These are phyloP conservation scores for Crassisporium funariophilum DNA, from an alignment of 768 basidiomycete species.

Conservation along the genomic window DNA sequence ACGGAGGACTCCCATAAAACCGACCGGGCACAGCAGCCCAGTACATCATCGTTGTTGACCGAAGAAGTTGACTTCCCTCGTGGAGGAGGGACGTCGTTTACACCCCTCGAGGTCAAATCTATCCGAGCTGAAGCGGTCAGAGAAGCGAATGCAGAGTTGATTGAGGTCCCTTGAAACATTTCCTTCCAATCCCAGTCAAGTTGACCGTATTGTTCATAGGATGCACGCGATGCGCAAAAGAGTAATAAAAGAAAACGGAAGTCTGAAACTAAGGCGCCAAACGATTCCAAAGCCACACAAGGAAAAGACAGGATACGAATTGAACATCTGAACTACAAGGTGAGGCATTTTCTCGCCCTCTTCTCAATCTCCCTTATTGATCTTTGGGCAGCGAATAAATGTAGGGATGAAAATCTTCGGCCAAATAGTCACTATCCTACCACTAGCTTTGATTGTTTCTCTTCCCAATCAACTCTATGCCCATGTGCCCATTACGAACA, in stretches of 20 bases:
- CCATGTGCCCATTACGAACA: constrained; percentile 92
- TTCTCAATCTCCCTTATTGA: neutral
- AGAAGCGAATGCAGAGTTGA: constrained; percentile 83
- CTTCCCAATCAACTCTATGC: constrained; percentile 95
- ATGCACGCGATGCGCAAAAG: constrained; percentile 42
- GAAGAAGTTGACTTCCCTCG: constrained; percentile 94
- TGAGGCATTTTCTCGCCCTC: constrained; percentile 26
- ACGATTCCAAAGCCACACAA: constrained; percentile 26
- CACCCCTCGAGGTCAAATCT: constrained; percentile 86
- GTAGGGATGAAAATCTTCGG: constrained; percentile 87
- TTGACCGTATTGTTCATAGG: constrained; percentile 28
- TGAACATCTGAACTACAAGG: constrained; percentile 95
- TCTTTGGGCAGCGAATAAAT: constrained; percentile 61
- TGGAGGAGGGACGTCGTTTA: constrained; percentile 89
- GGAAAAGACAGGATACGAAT: constrained; percentile 68
- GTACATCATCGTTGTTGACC: constrained; percentile 33
- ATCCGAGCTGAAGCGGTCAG: constrained; percentile 81
- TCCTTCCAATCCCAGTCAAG: neutral
- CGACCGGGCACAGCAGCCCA: constrained; percentile 7
- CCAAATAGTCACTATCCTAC: constrained; percentile 84
- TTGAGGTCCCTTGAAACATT: constrained; percentile 49
- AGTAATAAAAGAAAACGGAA: constrained; percentile 52
- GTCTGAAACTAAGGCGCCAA: constrained; percentile 37
- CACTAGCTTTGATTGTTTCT: constrained; percentile 88
- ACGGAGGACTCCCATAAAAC: constrained; percentile 32